phyloP scores from a whole-genome alignment of 1,284 basidiomycete genomes.

The Puccinia polysora region DNA sequence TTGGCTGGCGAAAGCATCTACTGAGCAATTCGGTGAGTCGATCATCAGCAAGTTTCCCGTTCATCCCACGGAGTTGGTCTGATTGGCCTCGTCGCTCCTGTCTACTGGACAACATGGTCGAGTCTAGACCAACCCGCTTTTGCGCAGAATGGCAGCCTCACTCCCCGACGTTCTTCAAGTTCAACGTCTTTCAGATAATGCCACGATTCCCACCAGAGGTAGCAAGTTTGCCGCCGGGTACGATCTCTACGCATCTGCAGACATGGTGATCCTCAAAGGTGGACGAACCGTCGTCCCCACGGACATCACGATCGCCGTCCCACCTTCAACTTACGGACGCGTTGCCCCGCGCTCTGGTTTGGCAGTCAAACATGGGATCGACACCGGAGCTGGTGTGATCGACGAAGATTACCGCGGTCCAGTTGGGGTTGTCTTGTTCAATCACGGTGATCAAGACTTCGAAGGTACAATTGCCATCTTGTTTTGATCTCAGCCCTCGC shows the following conservation, averaged over 20 bases:
- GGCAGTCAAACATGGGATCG: conserved; percentile 96
- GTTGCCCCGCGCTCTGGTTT: conserved; percentile 84
- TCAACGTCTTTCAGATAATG: conserved; percentile 75
- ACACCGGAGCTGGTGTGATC: conserved; percentile 92
- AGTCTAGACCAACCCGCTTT: too few species aligned
- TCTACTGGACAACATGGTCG: not conserved
- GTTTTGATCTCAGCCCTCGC: not conserved
- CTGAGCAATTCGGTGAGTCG: too few species aligned
- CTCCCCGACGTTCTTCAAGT: conserved; percentile 54
- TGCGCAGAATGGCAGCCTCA: conserved; percentile 25
- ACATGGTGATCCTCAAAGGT: conserved; percentile 16
- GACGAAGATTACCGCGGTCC: conserved; percentile 92
- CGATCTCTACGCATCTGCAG: conserved; percentile 74
- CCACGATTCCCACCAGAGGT: conserved; percentile 79
- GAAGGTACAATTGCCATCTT: conserved; percentile 60
- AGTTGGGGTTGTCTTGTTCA: conserved; percentile 91
- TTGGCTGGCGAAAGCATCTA: too few species aligned
- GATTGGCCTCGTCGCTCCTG: too few species aligned
- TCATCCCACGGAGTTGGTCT: too few species aligned
- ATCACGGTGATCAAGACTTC: conserved; percentile 81
- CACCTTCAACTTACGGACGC: conserved; percentile 86
- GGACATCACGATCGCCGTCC: conserved; percentile 86
- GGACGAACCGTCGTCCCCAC: conserved; percentile 75
- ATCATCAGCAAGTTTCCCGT: too few species aligned
- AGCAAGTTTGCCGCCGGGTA: conserved; percentile 83